Base-by-base conservation (phyloP, 2,329 filamentous ascomycete species). In the Aspergillus viridinutans region DNA sequence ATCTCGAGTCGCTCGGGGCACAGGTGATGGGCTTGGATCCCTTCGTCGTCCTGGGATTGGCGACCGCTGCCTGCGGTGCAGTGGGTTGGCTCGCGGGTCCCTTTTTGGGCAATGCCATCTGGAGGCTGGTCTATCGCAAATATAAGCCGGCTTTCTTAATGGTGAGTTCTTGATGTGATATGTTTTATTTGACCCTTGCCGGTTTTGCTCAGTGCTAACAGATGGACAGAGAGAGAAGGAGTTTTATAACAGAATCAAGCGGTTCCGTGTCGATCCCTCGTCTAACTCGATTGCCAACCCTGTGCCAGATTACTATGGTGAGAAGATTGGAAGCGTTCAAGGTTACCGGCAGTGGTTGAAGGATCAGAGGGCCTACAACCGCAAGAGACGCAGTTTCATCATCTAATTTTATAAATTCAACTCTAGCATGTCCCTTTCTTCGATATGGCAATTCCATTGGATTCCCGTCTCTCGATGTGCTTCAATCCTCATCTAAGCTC, bases 291-390 rank as follows among this genome's bases (percentile, higher is more conserved):
- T 94, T 65, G 85, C 90, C 53, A 97, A 97, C 78, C 94, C 94
- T 20, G 90, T 96, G 1, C 92, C 93, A 47, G 94, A 99, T 73
- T 99, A 96, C 77, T 99, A 99, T 70, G 94, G 94, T 67, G 94
- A 99, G 80, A 97, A 97, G 83, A 96, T 99, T 67, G 90, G 90
- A 52, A 96, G 92, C 68, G 91, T 97, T 23, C 83, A 87, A 54
- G 92, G 90, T 49, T 99, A 97, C 75, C 82, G 94, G 68, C 88
- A 91, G 74, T 99, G 94, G 94, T 78, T 99, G 69, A 97, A 96
- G 81, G 94, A 99, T 71, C 94, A 97, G 81, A 83, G 93, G 61
- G 93, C 92, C 9, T 99, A 96, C 79, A 96, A 96, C 79, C 92
- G 92, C 81, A 96, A 95, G 85, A 87, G 85, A 73, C 70, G 73